Percentiles rank a stretch among this genome's conserved stretches.
These are phyloP conservation scores for Trematosphaeria pertusa DNA, from an alignment of 2,329 filamentous ascomycete genomes.

Conservation along the genomic window DNA sequence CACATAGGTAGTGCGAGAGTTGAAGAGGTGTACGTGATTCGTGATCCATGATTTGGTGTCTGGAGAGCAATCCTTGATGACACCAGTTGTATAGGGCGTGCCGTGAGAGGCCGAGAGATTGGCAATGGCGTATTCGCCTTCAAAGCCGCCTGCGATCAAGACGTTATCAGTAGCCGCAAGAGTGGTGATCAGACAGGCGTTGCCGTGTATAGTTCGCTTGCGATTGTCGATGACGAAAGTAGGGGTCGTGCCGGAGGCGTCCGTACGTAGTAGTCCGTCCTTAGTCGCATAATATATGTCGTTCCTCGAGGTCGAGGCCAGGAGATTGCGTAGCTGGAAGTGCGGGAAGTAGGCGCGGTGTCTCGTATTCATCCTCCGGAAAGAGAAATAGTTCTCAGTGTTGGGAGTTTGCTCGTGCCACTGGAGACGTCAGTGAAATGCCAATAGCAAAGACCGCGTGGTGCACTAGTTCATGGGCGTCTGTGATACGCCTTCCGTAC, in stretches of 20 bases:
- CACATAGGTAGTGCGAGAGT: slow-evolving; percentile 54
- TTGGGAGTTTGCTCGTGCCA: slow-evolving; percentile 38
- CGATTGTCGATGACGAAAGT: slow-evolving; percentile 58
- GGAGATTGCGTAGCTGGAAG: slow-evolving; percentile 66
- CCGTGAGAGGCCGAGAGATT: slow-evolving; percentile 47
- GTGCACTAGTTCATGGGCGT: too few species aligned
- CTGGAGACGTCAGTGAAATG: slow-evolving; percentile 26
- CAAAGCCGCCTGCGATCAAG: slow-evolving; percentile 63
- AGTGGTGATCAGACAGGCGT: slow-evolving; percentile 58
- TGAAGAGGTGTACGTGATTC: slow-evolving; percentile 64
- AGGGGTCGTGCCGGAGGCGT: slow-evolving; percentile 52
- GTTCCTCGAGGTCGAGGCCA: slow-evolving; percentile 61
- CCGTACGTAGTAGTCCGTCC: slow-evolving; percentile 57
- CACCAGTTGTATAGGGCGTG: slow-evolving; percentile 50
- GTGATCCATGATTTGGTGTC: slow-evolving; percentile 61
- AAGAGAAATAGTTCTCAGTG: slow-evolving; percentile 56
- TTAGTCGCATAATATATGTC: slow-evolving; percentile 62
- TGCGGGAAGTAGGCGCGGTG: slow-evolving; percentile 61
- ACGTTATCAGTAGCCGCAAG: slow-evolving; percentile 59
- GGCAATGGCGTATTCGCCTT: slow-evolving; percentile 63
- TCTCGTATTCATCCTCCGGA: slow-evolving; percentile 57
- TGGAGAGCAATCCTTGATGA: slow-evolving; percentile 57
- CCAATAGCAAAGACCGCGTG: too few species aligned
- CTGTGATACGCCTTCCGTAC: too few species aligned
- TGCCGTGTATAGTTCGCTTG: slow-evolving; percentile 47